These are phyloP conservation scores for Ceratocystis harringtonii DNA, from an alignment of 2,329 filamentous ascomycete genomes.

Conservation along the genomic window DNA sequence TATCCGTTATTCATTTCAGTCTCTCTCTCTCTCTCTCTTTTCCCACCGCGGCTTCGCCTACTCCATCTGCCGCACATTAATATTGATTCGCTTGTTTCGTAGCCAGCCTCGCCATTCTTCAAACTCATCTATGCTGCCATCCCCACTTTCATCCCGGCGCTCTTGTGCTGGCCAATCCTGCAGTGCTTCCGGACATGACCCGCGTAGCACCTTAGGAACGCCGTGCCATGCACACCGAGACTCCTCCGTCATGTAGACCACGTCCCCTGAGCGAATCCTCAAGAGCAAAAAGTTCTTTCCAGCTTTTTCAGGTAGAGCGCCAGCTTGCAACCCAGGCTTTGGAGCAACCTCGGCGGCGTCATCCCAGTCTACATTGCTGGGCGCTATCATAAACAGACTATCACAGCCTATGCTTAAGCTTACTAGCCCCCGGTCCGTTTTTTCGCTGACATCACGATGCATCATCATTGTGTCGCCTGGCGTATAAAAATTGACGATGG, in stretches of 20 bases:
- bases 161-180: slow-evolving; percentile 52
- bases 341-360: slow-evolving; percentile 15
- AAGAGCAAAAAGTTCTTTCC: slow-evolving; percentile 42
- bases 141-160: not conserved
- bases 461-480: slow-evolving; percentile 83
- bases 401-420: slow-evolving; percentile 86
- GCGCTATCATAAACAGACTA: slow-evolving; percentile 70
- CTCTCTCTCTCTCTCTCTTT: not conserved
- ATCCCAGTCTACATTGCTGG: slow-evolving; percentile 31
- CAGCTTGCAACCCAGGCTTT: too few species aligned
- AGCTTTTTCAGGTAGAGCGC: not conserved
- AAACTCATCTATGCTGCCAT: slow-evolving; percentile 31
- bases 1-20: not conserved
- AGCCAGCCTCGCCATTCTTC: slow-evolving; percentile 76
- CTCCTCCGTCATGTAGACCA: slow-evolving; percentile 70
- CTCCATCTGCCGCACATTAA: slow-evolving; percentile 85
- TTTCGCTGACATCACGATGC: slow-evolving; percentile 86
- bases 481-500: slow-evolving; percentile 86
- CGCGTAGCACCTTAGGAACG: slow-evolving; percentile 69
- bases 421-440: slow-evolving; percentile 60
- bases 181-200: slow-evolving; percentile 63
- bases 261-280: slow-evolving; percentile 69
- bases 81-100: slow-evolving; percentile 69
- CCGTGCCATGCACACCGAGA: slow-evolving; percentile 90
- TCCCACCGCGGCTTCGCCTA: slow-evolving; percentile 25